phyloP scores from a whole-genome alignment of 2,329 filamentous ascomycete genomes.

The Incumbomyces lentus region DNA sequence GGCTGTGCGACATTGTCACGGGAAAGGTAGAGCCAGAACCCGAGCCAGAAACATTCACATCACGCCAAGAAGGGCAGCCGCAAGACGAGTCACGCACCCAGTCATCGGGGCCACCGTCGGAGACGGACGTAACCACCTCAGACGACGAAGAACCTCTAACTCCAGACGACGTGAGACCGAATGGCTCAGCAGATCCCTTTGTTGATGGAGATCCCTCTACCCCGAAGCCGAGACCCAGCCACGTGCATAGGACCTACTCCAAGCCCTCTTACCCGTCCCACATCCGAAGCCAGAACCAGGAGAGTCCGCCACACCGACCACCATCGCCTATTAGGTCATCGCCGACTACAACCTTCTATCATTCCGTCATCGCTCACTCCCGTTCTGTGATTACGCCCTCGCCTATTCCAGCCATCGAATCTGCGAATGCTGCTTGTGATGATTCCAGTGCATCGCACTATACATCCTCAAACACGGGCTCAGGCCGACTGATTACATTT shows the following conservation, averaged over 20 bases:
- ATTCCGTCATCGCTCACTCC: constrained; percentile 35
- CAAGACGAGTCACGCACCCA: not conserved
- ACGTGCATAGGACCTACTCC: constrained; percentile 26
- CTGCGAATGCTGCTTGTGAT: constrained; percentile 23
- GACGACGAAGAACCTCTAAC: constrained; percentile 10
- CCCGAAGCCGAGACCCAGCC: constrained; percentile 3
- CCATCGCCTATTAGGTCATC: not conserved
- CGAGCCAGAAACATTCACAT: constrained; percentile 19
- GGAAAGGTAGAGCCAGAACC: constrained; percentile 32
- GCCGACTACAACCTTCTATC: constrained; percentile 23
- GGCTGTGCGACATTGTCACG: constrained; percentile 79
- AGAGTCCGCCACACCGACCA: constrained; percentile 12
- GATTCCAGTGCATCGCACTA: constrained; percentile 28
- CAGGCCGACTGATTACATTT: constrained; percentile 52
- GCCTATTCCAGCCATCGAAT: constrained; percentile 26
- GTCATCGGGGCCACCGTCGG: constrained; percentile 18
- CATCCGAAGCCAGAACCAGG: not conserved
- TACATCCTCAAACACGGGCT: constrained; percentile 41
- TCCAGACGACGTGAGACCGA: not conserved
- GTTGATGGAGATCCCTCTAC: constrained; percentile 19
- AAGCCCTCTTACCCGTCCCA: constrained; percentile 29
- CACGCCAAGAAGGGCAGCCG: constrained; percentile 9
- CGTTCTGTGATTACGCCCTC: constrained; percentile 45
- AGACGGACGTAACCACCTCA: constrained; percentile 19
- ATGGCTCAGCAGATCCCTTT: constrained; percentile 27